phyloP scores from a whole-genome alignment of 345 rosid genomes.

The Hibiscus syriacus region DNA sequence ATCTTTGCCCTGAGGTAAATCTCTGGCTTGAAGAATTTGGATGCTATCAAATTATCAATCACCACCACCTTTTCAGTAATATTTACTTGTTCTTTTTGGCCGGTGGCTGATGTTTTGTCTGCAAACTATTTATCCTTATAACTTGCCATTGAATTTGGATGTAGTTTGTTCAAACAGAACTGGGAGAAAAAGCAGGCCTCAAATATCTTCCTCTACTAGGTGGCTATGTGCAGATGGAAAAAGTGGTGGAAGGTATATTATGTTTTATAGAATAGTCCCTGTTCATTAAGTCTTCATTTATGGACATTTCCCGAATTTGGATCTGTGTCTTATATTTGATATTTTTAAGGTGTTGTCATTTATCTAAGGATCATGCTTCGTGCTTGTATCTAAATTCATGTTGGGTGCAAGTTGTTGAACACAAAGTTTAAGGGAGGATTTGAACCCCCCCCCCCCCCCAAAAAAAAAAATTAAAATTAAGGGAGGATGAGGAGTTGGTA shows the following conservation, averaged over 20 bases:
- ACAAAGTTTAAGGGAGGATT: too few species aligned
- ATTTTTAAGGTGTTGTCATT: neutral
- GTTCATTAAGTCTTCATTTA: neutral
- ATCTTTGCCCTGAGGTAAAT: slow-evolving; percentile 81
- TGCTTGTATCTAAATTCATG: neutral
- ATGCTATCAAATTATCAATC: neutral
- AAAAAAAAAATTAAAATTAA: too few species aligned
- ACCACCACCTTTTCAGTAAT: neutral
- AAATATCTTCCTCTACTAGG: slow-evolving; percentile 37
- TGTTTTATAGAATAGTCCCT: neutral
- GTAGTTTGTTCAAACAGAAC: slow-evolving; percentile 79
- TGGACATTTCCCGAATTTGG: neutral
- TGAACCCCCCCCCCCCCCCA: too few species aligned
- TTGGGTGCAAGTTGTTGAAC: neutral
- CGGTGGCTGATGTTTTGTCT: neutral
- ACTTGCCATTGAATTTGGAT: slow-evolving; percentile 15
- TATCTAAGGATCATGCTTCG: neutral
- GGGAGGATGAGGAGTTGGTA: neutral
- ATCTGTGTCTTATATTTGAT: neutral
- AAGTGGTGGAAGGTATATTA: slow-evolving; percentile 64
- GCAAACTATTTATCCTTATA: slow-evolving; percentile 1
- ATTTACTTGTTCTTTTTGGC: neutral
- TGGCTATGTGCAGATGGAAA: slow-evolving; percentile 74
- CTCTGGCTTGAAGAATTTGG: neutral
- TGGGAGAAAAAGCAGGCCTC: slow-evolving; percentile 27